A percentile compares a stretch with the other conserved stretches of the same genome.
Evolutionary conservation across 805 yeast species (phyloP).

Genomic region (Blastobotrys peoriensis): DNA sequence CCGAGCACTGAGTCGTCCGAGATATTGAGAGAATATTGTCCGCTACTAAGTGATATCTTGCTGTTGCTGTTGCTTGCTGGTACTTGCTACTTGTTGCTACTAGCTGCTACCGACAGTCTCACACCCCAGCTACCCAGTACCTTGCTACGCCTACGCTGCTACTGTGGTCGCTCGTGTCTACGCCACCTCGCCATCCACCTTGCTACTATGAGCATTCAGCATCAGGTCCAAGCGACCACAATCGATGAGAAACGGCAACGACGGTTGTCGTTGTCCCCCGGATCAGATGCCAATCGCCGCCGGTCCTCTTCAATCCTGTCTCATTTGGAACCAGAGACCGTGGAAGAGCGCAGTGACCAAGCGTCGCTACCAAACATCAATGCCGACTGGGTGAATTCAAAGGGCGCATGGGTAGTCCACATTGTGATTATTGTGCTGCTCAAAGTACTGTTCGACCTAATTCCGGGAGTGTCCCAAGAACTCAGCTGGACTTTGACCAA

Average conservation of each 20-base stretch:
- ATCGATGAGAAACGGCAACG: not conserved
- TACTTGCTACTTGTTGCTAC: no score
- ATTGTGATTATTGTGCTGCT: slow-evolving; percentile 71
- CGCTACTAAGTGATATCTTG: no score
- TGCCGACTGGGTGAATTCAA: slow-evolving; percentile 93
- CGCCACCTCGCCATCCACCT: no score
- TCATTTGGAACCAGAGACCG: slow-evolving; percentile 87
- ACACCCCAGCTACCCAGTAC: no score
- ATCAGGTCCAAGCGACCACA: not conserved
- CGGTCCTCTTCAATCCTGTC: slow-evolving; percentile 87
- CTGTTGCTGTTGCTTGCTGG: no score
- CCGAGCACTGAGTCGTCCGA: no score
- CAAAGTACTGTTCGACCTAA: slow-evolving; percentile 68
- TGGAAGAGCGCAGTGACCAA: slow-evolving; percentile 90
- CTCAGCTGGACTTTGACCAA: slow-evolving; percentile 93
- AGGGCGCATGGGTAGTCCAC: slow-evolving; percentile 87
- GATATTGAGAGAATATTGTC: no score
- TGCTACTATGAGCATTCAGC: not conserved
- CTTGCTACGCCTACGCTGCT: no score
- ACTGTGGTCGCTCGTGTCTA: no score
- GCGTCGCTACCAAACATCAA: slow-evolving; percentile 82
- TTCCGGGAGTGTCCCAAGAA: slow-evolving; percentile 76
- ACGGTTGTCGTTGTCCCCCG: slow-evolving; percentile 8
- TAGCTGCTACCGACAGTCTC: no score
- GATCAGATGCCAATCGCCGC: slow-evolving; percentile 38